phyloP scores from a whole-genome alignment of 2,329 filamentous ascomycete genomes.

The Conoideocrella luteorostrata region DNA sequence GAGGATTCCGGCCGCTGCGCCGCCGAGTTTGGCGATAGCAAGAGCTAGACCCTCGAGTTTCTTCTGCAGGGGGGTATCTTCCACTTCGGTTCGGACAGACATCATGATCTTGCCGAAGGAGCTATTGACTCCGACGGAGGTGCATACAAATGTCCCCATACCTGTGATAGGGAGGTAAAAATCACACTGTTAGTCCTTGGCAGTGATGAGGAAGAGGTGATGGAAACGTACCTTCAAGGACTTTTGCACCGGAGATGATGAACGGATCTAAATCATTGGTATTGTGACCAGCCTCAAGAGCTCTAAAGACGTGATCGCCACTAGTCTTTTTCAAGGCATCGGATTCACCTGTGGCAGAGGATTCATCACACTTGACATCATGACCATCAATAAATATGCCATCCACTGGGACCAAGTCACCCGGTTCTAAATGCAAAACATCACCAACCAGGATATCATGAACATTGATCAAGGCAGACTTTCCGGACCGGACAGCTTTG shows the following conservation, averaged over 20 bases:
- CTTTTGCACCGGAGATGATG: constrained; percentile 50
- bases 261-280: constrained; percentile 56
- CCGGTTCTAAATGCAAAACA: constrained; percentile 61
- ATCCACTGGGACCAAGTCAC: constrained; percentile 65
- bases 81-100: constrained; percentile 44
- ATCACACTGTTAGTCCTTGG: too few species aligned
- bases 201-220: not conserved
- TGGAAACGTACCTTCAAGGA: constrained; percentile 36
- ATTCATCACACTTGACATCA: constrained; percentile 60
- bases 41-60: constrained; percentile 37
- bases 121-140: constrained; percentile 49
- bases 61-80: constrained; percentile 48
- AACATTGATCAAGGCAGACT: constrained; percentile 55
- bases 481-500: constrained; percentile 61
- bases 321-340: constrained; percentile 63
- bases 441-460: constrained; percentile 65
- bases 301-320: constrained; percentile 51
- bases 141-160: constrained; percentile 47
- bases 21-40: constrained; percentile 37
- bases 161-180: constrained; percentile 25
- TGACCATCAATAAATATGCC: constrained; percentile 57
- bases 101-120: constrained; percentile 51
- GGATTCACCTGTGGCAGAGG: constrained; percentile 67
- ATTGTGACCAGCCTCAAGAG: constrained; percentile 40
- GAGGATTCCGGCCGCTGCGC: constrained; percentile 63